These are phyloP conservation scores for Hygrophorus pudorinus DNA, from an alignment of 768 basidiomycete genomes.

Conservation along the genomic window DNA sequence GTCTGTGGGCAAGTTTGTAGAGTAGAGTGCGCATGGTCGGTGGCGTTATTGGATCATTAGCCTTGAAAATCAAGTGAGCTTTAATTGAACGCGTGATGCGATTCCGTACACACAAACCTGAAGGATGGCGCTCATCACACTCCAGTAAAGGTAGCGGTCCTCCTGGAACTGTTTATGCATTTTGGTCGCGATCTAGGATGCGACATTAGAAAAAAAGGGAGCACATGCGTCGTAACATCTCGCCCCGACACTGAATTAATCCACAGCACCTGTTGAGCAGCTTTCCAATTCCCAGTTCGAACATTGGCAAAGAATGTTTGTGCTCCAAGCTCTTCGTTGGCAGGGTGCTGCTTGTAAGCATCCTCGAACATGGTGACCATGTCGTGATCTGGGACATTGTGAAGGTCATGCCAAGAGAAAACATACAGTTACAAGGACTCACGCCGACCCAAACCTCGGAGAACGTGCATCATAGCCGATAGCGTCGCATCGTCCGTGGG, in stretches of 20 bases:
- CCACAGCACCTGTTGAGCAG: constrained; percentile 60
- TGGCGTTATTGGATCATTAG: constrained; percentile 56
- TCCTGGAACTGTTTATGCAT: constrained; percentile 81
- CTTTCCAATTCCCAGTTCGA: constrained; percentile 74
- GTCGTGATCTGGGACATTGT: constrained; percentile 46
- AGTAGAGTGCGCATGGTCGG: constrained; percentile 55
- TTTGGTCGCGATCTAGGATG: constrained; percentile 57
- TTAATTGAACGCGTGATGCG: not conserved
- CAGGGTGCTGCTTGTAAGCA: constrained; percentile 72
- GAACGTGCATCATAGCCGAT: constrained; percentile 75
- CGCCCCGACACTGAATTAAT: not conserved
- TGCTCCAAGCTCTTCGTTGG: constrained; percentile 73
- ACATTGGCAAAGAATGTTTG: constrained; percentile 84
- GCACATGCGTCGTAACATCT: not conserved
- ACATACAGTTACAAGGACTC: constrained; percentile 12
- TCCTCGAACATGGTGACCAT: constrained; percentile 80
- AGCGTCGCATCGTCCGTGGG: constrained; percentile 66
- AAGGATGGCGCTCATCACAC: constrained; percentile 65
- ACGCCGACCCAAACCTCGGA: constrained; percentile 69
- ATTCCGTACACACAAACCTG: constrained; percentile 37
- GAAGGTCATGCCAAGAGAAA: not conserved
- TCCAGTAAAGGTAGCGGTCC: constrained; percentile 78
- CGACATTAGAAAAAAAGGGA: constrained; percentile 3
- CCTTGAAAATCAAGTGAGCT: constrained; percentile 30
- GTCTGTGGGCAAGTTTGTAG: constrained; percentile 68